These are phyloP conservation scores for Noccaea caerulescens DNA, from an alignment of 345 rosid genomes.

Conservation along the genomic window DNA sequence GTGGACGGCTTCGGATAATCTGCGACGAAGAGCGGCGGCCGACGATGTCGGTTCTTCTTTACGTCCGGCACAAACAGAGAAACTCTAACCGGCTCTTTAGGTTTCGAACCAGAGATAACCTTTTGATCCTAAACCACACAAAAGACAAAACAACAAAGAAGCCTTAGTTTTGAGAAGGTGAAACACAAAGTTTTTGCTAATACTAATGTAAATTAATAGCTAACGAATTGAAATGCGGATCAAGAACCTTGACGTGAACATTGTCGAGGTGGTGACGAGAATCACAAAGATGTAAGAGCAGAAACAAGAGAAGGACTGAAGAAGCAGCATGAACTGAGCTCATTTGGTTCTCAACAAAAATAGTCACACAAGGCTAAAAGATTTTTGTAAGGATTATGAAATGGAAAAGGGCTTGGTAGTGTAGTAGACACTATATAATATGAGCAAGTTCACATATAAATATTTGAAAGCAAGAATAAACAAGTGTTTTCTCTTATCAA, in stretches of 20 bases:
- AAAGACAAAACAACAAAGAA: background rate
- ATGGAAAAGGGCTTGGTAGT: slow-evolving; percentile 2
- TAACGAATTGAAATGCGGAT: slow-evolving; percentile 3
- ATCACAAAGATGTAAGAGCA: slow-evolving; percentile 33
- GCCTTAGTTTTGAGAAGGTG: slow-evolving; percentile 9
- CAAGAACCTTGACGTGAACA: slow-evolving; percentile 37
- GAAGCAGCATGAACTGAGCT: slow-evolving; percentile 31
- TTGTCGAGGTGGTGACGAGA: slow-evolving; percentile 41
- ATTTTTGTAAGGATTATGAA: slow-evolving; percentile 3
- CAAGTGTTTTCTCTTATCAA: slow-evolving; percentile 26
- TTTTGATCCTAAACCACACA: slow-evolving; percentile 29
- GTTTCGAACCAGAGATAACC: slow-evolving; percentile 19
- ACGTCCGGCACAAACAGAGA: slow-evolving; percentile 16
- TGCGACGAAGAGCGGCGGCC: slow-evolving; percentile 30
- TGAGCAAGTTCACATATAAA: slow-evolving; percentile 19
- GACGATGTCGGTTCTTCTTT: slow-evolving; percentile 22
- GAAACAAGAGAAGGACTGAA: slow-evolving; percentile 36
- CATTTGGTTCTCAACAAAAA: slow-evolving; percentile 32
- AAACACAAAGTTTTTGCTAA: background rate
- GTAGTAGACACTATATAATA: slow-evolving; percentile 34
- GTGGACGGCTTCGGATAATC: slow-evolving; percentile 49
- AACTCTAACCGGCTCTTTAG: slow-evolving; percentile 26
- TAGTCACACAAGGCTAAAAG: background rate
- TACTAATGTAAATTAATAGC: background rate
- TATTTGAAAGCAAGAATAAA: slow-evolving; percentile 29